Evolutionary conservation across 331 rosid species (phyloP).

Genomic region (Cydonia oblonga): DNA sequence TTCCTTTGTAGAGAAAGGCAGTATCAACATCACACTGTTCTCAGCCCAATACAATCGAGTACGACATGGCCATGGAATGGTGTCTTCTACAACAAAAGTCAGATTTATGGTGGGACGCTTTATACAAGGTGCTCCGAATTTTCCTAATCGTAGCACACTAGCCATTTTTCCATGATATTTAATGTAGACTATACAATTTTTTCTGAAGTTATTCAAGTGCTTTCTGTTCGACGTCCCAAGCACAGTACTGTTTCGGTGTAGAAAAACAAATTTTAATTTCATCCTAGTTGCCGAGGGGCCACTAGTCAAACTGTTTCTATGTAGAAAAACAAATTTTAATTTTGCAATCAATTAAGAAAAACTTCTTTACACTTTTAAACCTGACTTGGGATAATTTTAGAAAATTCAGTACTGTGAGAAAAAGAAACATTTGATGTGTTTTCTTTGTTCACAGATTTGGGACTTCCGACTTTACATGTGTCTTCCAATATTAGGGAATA

Average conservation of each 20-base stretch:
- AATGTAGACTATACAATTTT: neutral
- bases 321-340: neutral
- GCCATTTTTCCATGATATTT: neutral
- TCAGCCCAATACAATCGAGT: constrained; percentile 48
- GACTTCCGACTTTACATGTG: neutral
- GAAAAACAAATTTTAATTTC: neutral
- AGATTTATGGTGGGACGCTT: constrained; percentile 18
- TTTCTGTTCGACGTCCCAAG: neutral
- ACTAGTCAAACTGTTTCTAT: neutral
- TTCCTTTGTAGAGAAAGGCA: constrained; percentile 34
- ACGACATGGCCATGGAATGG: constrained; percentile 32
- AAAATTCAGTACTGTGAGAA: neutral
- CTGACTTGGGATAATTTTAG: neutral
- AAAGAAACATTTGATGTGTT: neutral
- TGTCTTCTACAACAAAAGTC: constrained; percentile 9
- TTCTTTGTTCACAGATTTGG: neutral
- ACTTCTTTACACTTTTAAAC: neutral
- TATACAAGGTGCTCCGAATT: constrained; percentile 6
- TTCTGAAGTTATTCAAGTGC: neutral
- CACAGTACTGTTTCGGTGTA: neutral
- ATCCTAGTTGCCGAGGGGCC: neutral
- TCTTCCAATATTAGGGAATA: neutral
- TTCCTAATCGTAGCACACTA: neutral
- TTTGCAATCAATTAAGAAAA: neutral
- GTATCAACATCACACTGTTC: constrained; percentile 67